Evolutionary conservation across 352 stramenopile species (phyloP), one percentile per base, ranked within the genome.

Genomic region (Plasmopara muralis): DNA sequence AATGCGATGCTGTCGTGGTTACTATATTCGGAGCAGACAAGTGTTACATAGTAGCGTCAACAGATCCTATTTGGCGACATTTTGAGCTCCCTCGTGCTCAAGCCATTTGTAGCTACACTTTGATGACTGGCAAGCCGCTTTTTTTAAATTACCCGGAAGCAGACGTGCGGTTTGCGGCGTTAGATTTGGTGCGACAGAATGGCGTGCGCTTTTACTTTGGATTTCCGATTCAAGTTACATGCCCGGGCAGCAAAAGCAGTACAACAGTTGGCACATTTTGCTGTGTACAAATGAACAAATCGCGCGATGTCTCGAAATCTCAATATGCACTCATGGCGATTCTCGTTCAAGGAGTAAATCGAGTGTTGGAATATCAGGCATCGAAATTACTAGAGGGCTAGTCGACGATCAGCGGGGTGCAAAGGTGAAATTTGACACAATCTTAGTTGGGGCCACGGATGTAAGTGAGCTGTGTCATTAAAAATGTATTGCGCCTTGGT

Each of bases 141-240:
- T 58, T 89, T 14, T 53, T 87, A 16, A 65, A 67, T 1, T 62
- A 83, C 25, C 69, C 72, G 2, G 72, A 83, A 43, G 72, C 78
- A 3, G 75, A 89, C 35, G 57, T 87, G 14, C 78, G 78, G 18
- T 87, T 87, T 45, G 63, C 47, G 50, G 56, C 71, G 25, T 67
- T 72, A 50, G 57, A 64, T 16, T 41, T 53, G 34, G 62, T 83
- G 25, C 59, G 64, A 38, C 45, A 59, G 7, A 47, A 73, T 0
- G 72, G 62, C 20, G 44, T 73, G 16, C 72, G 66, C 38, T 89
- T 83, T 62, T 87, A 89, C 62, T 66, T 64, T 9, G 78, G 76
- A 10, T 85, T 89, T 57, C 78, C 78, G 1, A 54, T 89, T 34
- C 53, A 53, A 31, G 58, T 65, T 15, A 48, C 45, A 13, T 61